Base-by-base conservation (phyloP, 441 rosid species). In the Erodium texanum region DNA sequence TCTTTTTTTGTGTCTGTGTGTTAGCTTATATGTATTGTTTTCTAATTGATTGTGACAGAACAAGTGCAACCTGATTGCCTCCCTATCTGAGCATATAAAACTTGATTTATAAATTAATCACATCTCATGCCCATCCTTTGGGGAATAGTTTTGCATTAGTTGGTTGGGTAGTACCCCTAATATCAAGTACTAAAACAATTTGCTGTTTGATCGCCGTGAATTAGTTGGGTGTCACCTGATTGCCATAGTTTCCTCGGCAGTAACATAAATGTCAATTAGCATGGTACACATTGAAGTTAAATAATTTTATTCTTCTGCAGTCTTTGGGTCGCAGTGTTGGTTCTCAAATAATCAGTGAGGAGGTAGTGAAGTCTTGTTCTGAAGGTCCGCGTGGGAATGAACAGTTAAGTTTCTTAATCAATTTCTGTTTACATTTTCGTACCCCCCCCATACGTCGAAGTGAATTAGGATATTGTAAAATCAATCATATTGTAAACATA, bases 341-440 rank as follows among this genome's bases (percentile, higher is more conserved):
- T 70, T 77, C 90, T 73, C 86, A 83, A 81, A 86, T 90, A 70
- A 80, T 86, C 66, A 73, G 82, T 41, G 84, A 88, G 74, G 97
- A 87, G 85, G 87, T 87, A 72, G 74, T 93, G 82, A 83, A 84
- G 63, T 82, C 86, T 70, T 93, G 89, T 81, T 78, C 91, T 23
- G 81, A 72, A 24, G 89, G 94, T 70, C 87, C 87, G 20, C 87
- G 90, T 74, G 90, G 97, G 72, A 92, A 83, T 75, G 92, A 90
- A 81, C 98, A 86, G 97, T 93, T 82, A 81, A 76, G 85, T 75
- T n/a, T n/a, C 66, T 74, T 63, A 22, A 16, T 66, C 19, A 61
- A 22, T 74, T 59, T 68, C 23, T 34, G 5, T 67, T 9, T 67
- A 22, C 15, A 50, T 45, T 23, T 8, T 19, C 24, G 15, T 9